Percentiles rank a stretch among this genome's conserved stretches.
Evolutionary conservation across 192 early-diverging fungal genomes (phyloP).

Genomic region (Mortierella antarctica): DNA sequence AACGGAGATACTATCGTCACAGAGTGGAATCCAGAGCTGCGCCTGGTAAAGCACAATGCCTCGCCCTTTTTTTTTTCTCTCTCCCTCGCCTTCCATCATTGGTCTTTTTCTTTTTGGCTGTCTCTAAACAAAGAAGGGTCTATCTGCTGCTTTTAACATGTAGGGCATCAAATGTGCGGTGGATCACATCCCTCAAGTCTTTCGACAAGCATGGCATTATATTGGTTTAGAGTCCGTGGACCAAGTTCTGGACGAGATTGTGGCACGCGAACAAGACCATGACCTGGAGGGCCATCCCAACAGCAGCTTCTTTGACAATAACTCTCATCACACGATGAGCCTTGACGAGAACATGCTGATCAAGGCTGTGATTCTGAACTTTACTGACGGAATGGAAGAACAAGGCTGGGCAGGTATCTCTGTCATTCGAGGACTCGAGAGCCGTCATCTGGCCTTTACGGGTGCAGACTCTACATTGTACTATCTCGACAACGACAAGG

Average conservation of each 20-base stretch:
- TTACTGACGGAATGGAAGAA: slow-evolving; percentile 40
- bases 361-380: slow-evolving; percentile 39
- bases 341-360: slow-evolving; percentile 3
- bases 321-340: not conserved
- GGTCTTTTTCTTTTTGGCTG: not conserved
- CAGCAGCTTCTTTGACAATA: not conserved
- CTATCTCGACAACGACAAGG: slow-evolving; percentile 38
- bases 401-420: slow-evolving; percentile 37
- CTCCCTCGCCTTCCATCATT: not conserved
- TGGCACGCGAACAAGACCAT: slow-evolving; percentile 3
- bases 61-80: not conserved
- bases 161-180: slow-evolving; percentile 27
- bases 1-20: slow-evolving; percentile 26
- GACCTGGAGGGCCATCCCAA: not conserved
- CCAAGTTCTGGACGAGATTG: slow-evolving; percentile 14
- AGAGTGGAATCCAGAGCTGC: slow-evolving; percentile 37
- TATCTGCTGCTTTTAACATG: not conserved
- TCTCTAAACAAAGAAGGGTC: no score
- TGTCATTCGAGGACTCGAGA: slow-evolving; percentile 20
- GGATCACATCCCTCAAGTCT: slow-evolving; percentile 30
- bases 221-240: slow-evolving; percentile 27
- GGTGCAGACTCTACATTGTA: slow-evolving; percentile 33
- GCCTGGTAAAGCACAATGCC: slow-evolving; percentile 17
- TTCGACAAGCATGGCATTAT: slow-evolving; percentile 31
- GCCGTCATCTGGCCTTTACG: slow-evolving; percentile 23